These are phyloP conservation scores for Talaromyces sp. DNA, from an alignment of 2,329 filamentous ascomycete genomes.

Conservation along the genomic window DNA sequence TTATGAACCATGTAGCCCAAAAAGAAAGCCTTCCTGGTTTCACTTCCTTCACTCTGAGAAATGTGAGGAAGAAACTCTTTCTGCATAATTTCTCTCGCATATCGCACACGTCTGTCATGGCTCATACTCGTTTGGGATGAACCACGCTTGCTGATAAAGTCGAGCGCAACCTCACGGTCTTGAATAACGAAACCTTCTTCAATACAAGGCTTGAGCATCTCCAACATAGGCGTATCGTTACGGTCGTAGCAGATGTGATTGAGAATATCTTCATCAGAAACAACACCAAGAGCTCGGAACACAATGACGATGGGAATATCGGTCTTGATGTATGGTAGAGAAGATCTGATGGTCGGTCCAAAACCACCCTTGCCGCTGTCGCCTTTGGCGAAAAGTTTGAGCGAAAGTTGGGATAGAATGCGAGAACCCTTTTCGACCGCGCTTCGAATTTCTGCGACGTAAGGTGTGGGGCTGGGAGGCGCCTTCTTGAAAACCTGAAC, in stretches of 20 bases:
- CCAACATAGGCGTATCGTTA: constrained; percentile 93
- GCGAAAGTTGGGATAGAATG: constrained; percentile 85
- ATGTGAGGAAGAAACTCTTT: constrained; percentile 97
- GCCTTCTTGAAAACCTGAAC: constrained; percentile 99
- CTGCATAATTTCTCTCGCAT: constrained; percentile 90
- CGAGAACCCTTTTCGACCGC: constrained; percentile 94
- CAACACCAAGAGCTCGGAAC: constrained; percentile 90
- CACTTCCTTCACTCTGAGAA: constrained; percentile 88
- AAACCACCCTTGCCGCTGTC: constrained; percentile 75
- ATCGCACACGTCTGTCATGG: constrained; percentile 83
- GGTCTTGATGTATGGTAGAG: constrained; percentile 87
- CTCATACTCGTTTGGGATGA: constrained; percentile 68
- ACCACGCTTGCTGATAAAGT: constrained; percentile 93
- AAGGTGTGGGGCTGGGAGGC: constrained; percentile 84
- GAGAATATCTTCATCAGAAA: constrained; percentile 95
- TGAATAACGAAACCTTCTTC: constrained; percentile 97
- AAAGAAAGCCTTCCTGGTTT: constrained; percentile 96
- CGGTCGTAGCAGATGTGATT: constrained; percentile 97
- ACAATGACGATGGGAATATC: constrained; percentile 94
- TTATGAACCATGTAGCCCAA: constrained; percentile 98
- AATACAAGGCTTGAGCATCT: constrained; percentile 95
- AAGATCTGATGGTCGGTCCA: constrained; percentile 84
- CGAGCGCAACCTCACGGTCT: constrained; percentile 87
- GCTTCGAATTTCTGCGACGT: constrained; percentile 92
- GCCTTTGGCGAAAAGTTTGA: constrained; percentile 87